Base-by-base conservation (phyloP, 352 stramenopile species). In the Globisporangium lucens region DNA sequence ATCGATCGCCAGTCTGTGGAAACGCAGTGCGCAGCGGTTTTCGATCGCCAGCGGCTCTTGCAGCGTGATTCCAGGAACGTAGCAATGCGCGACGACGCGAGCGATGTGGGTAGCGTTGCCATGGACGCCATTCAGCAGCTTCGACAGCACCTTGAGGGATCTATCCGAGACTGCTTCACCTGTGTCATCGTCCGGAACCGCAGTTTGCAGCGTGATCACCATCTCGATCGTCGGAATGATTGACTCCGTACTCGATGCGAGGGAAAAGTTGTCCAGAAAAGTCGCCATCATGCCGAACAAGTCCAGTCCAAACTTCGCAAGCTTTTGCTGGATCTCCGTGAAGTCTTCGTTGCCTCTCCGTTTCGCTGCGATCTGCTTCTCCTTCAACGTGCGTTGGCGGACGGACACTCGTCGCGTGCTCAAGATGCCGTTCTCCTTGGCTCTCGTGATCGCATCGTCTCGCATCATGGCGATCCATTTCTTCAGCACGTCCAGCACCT, bases 401-500 rank as follows among this genome's bases (percentile, higher is more conserved):
- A 36, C 63, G 0, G 66, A 71, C 13, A 66, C 52, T 36, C 52
- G 47, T 33, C 38, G 24, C 13, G 8, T 33, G 33, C 8, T 60
- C 60, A 60, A 29, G 3, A 15, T 36, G 10, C 47, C 55, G 27
- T 52, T 62, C 43, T 56, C 47, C 22, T 60, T 65, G 20, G 53
- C 46, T 41, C 62, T 46, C 35, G 63, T 36, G 49, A 63, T 52
- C n/a, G 46, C 55, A 29, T 61, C 66, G n/a, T 10, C 62, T 24
- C 57, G 70, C 65, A 83, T 72, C 1, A 82, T 57, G 4, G 77
- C 73, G 8, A 91, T 70, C 86, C 89, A 96, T 51, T 91, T 92
- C 63, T 87, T 89, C n/a, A 93, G 69, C 10, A 89, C 74, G 51
- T 92, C 85, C 43, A 96, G 63, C 60, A 92, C 82, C 64, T 94